These are phyloP conservation scores for Myriangium duriaei DNA, from an alignment of 2,329 filamentous ascomycete genomes.

Conservation along the genomic window DNA sequence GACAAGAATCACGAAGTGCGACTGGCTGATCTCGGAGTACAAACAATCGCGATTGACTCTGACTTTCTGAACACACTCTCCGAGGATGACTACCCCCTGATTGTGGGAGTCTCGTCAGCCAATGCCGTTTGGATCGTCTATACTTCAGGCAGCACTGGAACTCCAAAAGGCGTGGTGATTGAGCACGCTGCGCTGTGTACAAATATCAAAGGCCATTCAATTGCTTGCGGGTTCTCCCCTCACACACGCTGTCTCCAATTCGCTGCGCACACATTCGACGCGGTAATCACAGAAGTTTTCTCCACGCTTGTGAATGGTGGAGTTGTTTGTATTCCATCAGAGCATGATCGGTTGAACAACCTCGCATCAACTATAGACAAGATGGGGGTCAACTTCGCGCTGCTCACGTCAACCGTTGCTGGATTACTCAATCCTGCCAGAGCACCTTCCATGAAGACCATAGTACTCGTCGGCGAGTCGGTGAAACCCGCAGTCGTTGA, in stretches of 20 bases:
- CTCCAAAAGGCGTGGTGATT: conserved; percentile 17
- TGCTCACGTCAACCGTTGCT: conserved; percentile 34
- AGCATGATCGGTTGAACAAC: conserved; percentile 35
- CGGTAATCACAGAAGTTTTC: conserved; percentile 11
- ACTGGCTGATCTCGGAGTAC: neutral
- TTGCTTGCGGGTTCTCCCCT: conserved; percentile 4
- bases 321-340: conserved; percentile 26
- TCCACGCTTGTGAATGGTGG: conserved; percentile 11
- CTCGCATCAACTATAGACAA: conserved; percentile 29
- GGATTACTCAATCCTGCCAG: conserved; percentile 27
- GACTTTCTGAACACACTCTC: neutral
- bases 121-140: neutral
- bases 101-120: neutral
- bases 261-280: conserved; percentile 12
- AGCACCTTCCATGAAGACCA: conserved; percentile 29
- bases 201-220: conserved; percentile 34
- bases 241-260: conserved; percentile 9
- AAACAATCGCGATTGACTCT: neutral
- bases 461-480: conserved; percentile 34
- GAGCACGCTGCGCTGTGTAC: conserved; percentile 41
- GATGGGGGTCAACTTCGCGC: conserved; percentile 29
- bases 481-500: conserved; percentile 24
- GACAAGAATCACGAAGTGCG: conserved; percentile 5
- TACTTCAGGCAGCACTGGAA: conserved; percentile 19
- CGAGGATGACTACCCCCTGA: too few relatives aligned